Evolutionary conservation across 345 rosid species (phyloP).

Genomic region (Toxicodendron radicans): DNA sequence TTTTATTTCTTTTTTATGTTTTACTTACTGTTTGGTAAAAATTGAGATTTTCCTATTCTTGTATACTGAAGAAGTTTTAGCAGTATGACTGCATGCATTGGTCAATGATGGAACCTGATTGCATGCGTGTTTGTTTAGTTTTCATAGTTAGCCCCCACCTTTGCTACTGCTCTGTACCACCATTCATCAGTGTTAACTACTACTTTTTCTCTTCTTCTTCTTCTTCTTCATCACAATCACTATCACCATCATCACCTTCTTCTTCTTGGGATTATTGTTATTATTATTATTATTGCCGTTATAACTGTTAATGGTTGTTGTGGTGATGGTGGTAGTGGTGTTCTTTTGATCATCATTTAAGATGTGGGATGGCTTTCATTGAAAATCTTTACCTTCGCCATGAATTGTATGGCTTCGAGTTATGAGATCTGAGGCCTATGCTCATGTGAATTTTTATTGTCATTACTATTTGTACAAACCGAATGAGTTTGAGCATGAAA

Average conservation of each 20-base stretch:
- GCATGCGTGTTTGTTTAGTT: not conserved
- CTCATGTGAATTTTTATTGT: not conserved
- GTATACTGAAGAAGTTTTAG: not conserved
- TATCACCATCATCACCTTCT: not conserved
- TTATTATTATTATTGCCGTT: not conserved
- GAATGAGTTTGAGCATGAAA: too few relatives aligned
- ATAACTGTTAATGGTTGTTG: not conserved
- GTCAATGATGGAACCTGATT: slow-evolving; percentile 14
- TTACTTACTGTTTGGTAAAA: not conserved
- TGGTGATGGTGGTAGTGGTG: slow-evolving; percentile 1
- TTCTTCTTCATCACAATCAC: not conserved
- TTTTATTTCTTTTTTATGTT: not conserved
- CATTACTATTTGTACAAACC: not conserved
- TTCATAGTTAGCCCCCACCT: slow-evolving; percentile 13
- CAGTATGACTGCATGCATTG: not conserved
- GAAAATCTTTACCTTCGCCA: slow-evolving; percentile 13
- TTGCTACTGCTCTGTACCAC: slow-evolving; percentile 12
- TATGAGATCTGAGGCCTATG: slow-evolving; percentile 22
- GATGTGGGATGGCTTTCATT: slow-evolving; percentile 18
- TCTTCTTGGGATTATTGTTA: not conserved
- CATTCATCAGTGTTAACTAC: not conserved
- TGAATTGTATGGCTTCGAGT: slow-evolving; percentile 4
- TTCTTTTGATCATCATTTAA: not conserved
- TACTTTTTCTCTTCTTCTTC: not conserved
- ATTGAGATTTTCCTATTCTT: not conserved